phyloP scores from a whole-genome alignment of 352 stramenopile species.

The Globisporangium rhizosaccharum region DNA sequence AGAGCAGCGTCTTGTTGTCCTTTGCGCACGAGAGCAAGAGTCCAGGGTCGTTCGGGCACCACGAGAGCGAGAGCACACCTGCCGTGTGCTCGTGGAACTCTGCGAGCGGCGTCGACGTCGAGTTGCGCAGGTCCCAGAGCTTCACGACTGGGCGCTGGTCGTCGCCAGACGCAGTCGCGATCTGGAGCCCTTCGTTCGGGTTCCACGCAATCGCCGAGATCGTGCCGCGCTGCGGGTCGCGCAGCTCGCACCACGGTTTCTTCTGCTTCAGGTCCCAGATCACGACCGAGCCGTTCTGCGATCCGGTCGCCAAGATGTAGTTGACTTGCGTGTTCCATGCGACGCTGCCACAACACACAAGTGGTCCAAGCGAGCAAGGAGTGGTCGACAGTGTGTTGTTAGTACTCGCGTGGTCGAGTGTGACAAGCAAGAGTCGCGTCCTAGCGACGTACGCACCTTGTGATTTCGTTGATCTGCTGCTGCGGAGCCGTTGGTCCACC shows the following conservation, averaged over 20 bases:
- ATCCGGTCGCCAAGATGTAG: constrained; percentile 96
- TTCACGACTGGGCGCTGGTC: constrained; percentile 95
- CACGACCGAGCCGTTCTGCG: constrained; percentile 91
- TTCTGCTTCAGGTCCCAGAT: constrained; percentile 98
- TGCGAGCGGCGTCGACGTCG: constrained; percentile 94
- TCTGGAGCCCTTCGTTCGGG: constrained; percentile 95
- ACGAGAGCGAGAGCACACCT: constrained; percentile 95
- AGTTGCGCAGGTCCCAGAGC: constrained; percentile 98
- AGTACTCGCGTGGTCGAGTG: neutral
- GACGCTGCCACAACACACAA: constrained; percentile 37
- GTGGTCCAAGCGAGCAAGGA: neutral
- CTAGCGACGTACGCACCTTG: constrained; percentile 24
- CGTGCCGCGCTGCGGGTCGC: constrained; percentile 79
- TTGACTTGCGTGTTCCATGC: constrained; percentile 98
- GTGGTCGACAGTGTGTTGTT: neutral
- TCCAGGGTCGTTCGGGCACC: constrained; percentile 95
- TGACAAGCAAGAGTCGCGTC: neutral
- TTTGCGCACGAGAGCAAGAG: constrained; percentile 93
- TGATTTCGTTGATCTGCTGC: constrained; percentile 82
- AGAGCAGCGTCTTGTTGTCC: constrained; percentile 98
- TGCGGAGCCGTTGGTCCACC: constrained; percentile 55
- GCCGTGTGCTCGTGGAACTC: constrained; percentile 94
- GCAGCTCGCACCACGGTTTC: constrained; percentile 97
- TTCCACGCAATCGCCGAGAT: constrained; percentile 97
- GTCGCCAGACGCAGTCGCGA: constrained; percentile 94